Evolutionary conservation across 257 asterid species (phyloP).

Genomic region (Solanum medicagineum): DNA sequence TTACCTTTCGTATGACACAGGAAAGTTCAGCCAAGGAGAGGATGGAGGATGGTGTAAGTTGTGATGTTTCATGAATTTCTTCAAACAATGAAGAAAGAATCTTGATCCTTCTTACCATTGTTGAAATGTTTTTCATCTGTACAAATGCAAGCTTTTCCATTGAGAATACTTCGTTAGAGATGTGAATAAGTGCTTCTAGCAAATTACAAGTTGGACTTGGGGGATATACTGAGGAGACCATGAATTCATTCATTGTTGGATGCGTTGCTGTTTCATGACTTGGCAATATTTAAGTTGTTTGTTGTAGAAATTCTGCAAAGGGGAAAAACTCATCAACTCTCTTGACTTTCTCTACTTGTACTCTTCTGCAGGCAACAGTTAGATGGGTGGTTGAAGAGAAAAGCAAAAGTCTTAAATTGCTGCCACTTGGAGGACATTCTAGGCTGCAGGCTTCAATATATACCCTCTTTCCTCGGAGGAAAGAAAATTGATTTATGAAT

Average conservation of each 20-base stretch:
- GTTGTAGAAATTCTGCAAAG: constrained; percentile 6
- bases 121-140: constrained; percentile 43
- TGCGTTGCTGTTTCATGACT: constrained; percentile 5
- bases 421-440: constrained; percentile 69
- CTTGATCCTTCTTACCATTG: constrained; percentile 45
- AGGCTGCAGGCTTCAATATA: constrained; percentile 30
- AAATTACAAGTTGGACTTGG: constrained; percentile 36
- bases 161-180: constrained; percentile 31
- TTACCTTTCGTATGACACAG: constrained; percentile 34
- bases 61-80: constrained; percentile 50
- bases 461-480: not conserved
- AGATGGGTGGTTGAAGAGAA: constrained; percentile 16
- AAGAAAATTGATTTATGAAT: no score
- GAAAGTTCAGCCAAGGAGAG: constrained; percentile 64
- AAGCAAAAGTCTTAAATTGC: constrained; percentile 21
- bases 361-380: constrained; percentile 14
- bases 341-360: constrained; percentile 37
- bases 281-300: constrained; percentile 2
- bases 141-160: constrained; percentile 27
- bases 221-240: constrained; percentile 49
- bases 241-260: constrained; percentile 30
- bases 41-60: constrained; percentile 62
- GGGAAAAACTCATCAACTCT: constrained; percentile 4
- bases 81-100: constrained; percentile 60
- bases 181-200: constrained; percentile 47